These are phyloP conservation scores for Kitagawia praeruptora DNA, from an alignment of 129 eudicot genomes.

Conservation along the genomic window DNA sequence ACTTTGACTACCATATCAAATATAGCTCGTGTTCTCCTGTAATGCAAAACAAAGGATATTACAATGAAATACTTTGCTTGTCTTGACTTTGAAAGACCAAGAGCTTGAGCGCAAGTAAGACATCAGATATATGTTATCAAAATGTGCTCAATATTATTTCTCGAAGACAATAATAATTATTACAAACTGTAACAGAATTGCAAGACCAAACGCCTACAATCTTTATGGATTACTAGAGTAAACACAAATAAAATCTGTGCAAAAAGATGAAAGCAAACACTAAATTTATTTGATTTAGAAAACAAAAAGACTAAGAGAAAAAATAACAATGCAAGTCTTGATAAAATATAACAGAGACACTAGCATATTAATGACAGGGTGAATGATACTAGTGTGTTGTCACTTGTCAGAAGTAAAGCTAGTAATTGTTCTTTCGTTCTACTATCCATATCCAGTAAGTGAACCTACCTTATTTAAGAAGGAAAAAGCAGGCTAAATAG, in stretches of 20 bases:
- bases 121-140: background rate
- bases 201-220: background rate
- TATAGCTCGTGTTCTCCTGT: slow-evolving; percentile 60
- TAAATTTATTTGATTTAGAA: background rate
- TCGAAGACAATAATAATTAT: background rate
- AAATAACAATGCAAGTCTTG: background rate
- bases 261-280: background rate
- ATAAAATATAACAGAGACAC: background rate
- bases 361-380: background rate
- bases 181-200: background rate
- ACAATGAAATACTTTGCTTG: background rate
- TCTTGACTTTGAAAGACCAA: background rate
- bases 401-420: slow-evolving; percentile 2
- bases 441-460: background rate
- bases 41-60: slow-evolving; percentile 11
- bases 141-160: background rate
- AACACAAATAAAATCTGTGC: background rate
- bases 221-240: background rate
- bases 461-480: background rate
- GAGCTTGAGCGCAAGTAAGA: background rate
- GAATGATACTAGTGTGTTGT: background rate
- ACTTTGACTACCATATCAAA: slow-evolving; percentile 68
- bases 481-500: background rate
- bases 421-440: background rate
- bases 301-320: background rate